These are phyloP conservation scores for Eucalyptus pauciflora DNA, from an alignment of 345 rosid genomes.

Conservation along the genomic window DNA sequence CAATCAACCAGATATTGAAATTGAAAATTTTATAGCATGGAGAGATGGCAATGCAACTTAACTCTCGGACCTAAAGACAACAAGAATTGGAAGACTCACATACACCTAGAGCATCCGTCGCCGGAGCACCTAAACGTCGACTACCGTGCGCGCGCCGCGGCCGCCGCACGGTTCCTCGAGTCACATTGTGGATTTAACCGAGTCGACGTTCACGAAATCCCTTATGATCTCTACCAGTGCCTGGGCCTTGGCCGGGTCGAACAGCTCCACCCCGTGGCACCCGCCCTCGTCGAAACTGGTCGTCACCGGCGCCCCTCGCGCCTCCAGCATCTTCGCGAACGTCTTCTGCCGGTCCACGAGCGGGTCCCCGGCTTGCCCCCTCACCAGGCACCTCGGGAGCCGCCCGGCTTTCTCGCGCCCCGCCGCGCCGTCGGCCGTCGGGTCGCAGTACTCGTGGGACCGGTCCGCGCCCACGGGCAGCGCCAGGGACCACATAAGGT, in stretches of 20 bases:
- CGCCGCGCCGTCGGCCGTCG: constrained; percentile 10
- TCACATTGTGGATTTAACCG: constrained; percentile 2
- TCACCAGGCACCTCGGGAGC: constrained; percentile 35
- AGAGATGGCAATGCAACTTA: not conserved
- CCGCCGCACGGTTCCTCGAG: not conserved
- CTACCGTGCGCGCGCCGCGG: not conserved
- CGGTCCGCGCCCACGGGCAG: constrained; percentile 58
- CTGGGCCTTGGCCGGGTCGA: constrained; percentile 31
- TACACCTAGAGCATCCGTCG: not conserved
- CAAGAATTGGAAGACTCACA: not conserved
- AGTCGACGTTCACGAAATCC: constrained; percentile 14
- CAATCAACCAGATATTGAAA: not conserved
- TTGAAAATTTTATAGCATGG: not conserved
- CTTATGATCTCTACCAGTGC: constrained; percentile 10
- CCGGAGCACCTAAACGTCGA: not conserved
- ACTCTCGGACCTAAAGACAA: not conserved
- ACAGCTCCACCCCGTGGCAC: constrained; percentile 56
- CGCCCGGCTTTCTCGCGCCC: constrained; percentile 26
- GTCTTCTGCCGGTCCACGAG: constrained; percentile 55
- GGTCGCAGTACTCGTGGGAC: constrained; percentile 70
- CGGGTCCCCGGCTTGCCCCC: constrained; percentile 72
- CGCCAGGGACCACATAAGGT: constrained; percentile 60
- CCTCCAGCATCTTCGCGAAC: constrained; percentile 32
- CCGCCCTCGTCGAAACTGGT: constrained; percentile 37
- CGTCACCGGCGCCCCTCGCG: constrained; percentile 51